Conservation (phyloP, 2,329 filamentous ascomycete species). For the Cercospora citrullina region DNA sequence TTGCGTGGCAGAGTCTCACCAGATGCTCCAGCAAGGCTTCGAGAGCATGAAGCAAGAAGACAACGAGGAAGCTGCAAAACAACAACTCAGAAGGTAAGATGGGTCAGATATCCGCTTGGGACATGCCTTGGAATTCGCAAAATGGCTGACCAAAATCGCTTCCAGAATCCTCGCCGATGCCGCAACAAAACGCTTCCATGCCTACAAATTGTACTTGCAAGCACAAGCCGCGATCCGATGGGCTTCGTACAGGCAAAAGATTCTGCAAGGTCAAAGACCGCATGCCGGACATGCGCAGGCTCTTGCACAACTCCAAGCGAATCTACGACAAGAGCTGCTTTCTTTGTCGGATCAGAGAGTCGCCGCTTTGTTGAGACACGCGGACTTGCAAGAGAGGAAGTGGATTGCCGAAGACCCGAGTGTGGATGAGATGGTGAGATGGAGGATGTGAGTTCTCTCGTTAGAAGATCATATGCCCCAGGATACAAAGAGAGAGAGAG, state of each 20-base stretch:
- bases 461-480: too few relatives aligned
- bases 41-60: slow-evolving; percentile 33
- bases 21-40: slow-evolving; percentile 57
- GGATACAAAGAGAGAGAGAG: too few relatives aligned
- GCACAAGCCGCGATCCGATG: slow-evolving; percentile 60
- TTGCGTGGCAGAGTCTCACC: slow-evolving; percentile 56
- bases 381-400: slow-evolving; percentile 58
- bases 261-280: slow-evolving; percentile 54
- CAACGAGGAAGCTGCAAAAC: slow-evolving; percentile 56
- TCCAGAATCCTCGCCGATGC: slow-evolving; percentile 62
- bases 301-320: slow-evolving; percentile 51
- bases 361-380: slow-evolving; percentile 55
- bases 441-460: too few relatives aligned
- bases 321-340: slow-evolving; percentile 56
- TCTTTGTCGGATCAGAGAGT: slow-evolving; percentile 59
- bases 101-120: too few relatives aligned
- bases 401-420: slow-evolving; percentile 63
- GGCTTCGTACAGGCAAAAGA: slow-evolving; percentile 55
- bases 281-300: slow-evolving; percentile 49
- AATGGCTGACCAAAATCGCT: not conserved
- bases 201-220: slow-evolving; percentile 61
- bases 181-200: slow-evolving; percentile 60
- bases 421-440: slow-evolving; percentile 41
- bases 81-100: slow-evolving; percentile 57
- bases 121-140: too few relatives aligned